Percentiles rank a stretch among this genome's conserved stretches.
Conservation (phyloP, 2,329 filamentous ascomycete genomes). For the Hypoxylon sp. region DNA sequence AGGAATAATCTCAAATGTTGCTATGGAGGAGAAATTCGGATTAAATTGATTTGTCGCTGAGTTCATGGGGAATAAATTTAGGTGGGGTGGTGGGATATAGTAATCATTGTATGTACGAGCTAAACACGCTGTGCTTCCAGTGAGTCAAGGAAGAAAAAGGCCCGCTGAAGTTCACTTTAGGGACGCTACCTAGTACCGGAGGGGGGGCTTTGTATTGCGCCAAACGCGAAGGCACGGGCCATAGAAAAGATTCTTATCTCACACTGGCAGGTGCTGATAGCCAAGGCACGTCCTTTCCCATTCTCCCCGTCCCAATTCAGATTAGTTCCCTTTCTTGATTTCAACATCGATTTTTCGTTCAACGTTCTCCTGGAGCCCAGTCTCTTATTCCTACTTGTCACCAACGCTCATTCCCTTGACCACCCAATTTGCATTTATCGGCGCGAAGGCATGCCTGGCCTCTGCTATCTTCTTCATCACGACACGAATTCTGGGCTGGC, state of each 20-base stretch:
- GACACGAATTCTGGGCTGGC: conserved; percentile 12
- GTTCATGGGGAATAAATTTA: conserved; percentile 19
- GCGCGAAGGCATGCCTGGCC: conserved; percentile 28
- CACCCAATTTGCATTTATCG: conserved; percentile 35
- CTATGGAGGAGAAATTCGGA: conserved; percentile 11
- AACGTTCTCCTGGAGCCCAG: conserved; percentile 44
- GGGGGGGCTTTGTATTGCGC: background rate
- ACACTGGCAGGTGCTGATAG: conserved; percentile 15
- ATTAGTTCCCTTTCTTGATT: conserved; percentile 43
- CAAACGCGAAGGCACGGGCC: conserved; percentile 24
- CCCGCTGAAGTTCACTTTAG: conserved; percentile 2
- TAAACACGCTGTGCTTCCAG: background rate
- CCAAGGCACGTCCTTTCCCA: conserved; percentile 7
- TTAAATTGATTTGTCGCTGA: conserved; percentile 24
- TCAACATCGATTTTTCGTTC: conserved; percentile 49
- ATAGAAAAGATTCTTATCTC: conserved; percentile 22
- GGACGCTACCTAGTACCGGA: too few relatives aligned
- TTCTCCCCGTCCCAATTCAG: conserved; percentile 32
- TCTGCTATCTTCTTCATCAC: conserved; percentile 5
- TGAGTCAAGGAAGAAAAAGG: background rate
- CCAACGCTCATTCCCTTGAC: conserved; percentile 45
- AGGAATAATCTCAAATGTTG: background rate
- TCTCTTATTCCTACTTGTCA: conserved; percentile 53
- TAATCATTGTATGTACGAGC: background rate
- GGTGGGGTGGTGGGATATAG: conserved; percentile 43